Evolutionary conservation across 371 early-diverging fungal genomes (phyloP).

Genomic region (Mucor saturninus): DNA sequence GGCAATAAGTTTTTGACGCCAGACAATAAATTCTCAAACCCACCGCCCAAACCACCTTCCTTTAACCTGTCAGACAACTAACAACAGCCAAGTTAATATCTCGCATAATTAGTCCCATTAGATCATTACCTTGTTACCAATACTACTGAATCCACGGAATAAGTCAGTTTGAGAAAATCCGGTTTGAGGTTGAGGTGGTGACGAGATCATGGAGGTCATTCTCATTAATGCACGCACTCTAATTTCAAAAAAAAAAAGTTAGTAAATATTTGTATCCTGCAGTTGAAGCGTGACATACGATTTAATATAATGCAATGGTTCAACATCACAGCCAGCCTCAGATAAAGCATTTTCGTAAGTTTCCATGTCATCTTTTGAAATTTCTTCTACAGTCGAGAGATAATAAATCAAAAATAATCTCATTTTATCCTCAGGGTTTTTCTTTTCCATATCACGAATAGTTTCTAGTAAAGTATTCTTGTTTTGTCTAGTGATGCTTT

Average conservation of each 20-base stretch:
- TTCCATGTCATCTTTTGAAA: slow-evolving; percentile 78
- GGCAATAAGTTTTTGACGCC: slow-evolving; percentile 95
- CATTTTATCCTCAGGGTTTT: slow-evolving; percentile 86
- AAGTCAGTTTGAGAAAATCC: slow-evolving; percentile 57
- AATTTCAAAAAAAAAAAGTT: slow-evolving; percentile 6
- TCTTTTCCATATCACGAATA: slow-evolving; percentile 80
- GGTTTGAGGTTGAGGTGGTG: slow-evolving; percentile 53
- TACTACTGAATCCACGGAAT: slow-evolving; percentile 77
- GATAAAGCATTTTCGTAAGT: slow-evolving; percentile 82
- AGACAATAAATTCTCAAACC: slow-evolving; percentile 86
- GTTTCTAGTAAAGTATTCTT: slow-evolving; percentile 83
- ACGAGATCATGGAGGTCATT: slow-evolving; percentile 68
- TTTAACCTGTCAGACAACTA: slow-evolving; percentile 81
- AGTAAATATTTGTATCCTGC: background rate
- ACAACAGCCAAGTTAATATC: background rate
- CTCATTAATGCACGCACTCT: slow-evolving; percentile 74
- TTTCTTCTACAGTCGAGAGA: slow-evolving; percentile 74
- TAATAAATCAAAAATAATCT: slow-evolving; percentile 89
- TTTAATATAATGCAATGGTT: slow-evolving; percentile 81
- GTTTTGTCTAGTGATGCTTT: slow-evolving; percentile 75
- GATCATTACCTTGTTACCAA: slow-evolving; percentile 78
- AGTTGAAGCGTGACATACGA: slow-evolving; percentile 44
- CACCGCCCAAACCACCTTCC: slow-evolving; percentile 80
- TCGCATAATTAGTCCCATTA: background rate
- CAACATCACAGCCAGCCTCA: slow-evolving; percentile 77